These are phyloP conservation scores for Cryphonectria japonica DNA, from an alignment of 2,329 filamentous ascomycete species.

Conservation along the genomic window DNA sequence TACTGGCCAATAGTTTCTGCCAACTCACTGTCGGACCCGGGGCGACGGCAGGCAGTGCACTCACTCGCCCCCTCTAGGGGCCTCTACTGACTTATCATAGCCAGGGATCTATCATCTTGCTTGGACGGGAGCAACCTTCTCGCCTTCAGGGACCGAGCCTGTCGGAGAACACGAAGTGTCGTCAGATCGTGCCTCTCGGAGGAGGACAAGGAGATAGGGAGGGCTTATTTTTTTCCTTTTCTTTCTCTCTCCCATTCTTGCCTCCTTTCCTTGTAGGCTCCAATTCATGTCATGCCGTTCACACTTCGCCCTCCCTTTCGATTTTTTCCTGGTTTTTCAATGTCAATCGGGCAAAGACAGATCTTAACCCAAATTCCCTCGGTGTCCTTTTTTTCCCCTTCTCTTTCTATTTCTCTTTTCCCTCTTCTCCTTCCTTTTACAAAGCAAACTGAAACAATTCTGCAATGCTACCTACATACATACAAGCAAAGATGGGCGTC, in stretches of 20 bases:
- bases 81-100: background rate
- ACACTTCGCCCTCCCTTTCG: background rate
- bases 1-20: background rate
- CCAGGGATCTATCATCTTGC: constrained; percentile 11
- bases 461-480: background rate
- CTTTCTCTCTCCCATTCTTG: too few relatives aligned
- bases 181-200: background rate
- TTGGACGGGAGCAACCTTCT: constrained; percentile 20
- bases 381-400: background rate
- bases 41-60: background rate
- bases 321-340: background rate
- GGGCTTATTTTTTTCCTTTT: background rate
- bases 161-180: background rate
- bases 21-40: background rate
- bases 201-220: background rate
- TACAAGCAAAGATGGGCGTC: background rate
- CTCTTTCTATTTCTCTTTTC: background rate
- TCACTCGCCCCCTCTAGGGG: background rate
- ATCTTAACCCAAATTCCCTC: background rate
- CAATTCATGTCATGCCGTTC: background rate
- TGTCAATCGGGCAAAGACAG: background rate
- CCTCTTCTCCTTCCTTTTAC: background rate
- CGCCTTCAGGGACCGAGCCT: constrained; percentile 12
- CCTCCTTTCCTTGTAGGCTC: background rate
- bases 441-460: background rate